Evolutionary conservation across 495 filamentous ascomycete genomes (phyloP).

Genomic region (Choiromyces venosus): DNA sequence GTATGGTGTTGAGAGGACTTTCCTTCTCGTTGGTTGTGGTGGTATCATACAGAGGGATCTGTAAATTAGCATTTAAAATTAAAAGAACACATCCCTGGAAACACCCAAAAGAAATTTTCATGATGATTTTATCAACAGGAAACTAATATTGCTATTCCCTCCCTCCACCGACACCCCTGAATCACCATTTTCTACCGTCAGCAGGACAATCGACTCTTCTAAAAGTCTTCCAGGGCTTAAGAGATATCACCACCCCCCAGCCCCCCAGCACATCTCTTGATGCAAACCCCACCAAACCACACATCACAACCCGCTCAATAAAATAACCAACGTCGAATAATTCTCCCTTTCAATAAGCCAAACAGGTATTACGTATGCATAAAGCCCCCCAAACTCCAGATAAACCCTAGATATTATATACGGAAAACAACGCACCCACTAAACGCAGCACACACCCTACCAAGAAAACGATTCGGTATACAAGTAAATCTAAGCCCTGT

Average conservation of each 20-base stretch:
- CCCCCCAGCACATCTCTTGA: background rate
- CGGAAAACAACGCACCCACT: background rate
- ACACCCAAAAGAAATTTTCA: background rate
- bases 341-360: background rate
- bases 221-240: background rate
- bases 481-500: constrained; percentile 18
- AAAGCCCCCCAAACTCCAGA: constrained; percentile 4
- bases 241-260: background rate
- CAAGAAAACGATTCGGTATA: constrained; percentile 39
- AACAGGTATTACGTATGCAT: background rate
- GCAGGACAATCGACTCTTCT: background rate
- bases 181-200: background rate
- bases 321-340: background rate
- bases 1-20: too few relatives aligned
- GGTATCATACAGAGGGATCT: too few relatives aligned
- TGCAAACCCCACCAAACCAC: background rate
- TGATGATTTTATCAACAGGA: background rate
- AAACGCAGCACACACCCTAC: constrained; percentile 5
- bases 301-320: background rate
- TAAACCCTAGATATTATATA: background rate
- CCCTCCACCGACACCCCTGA: background rate
- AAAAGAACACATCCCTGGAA: background rate
- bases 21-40: too few relatives aligned
- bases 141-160: background rate
- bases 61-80: too few relatives aligned